Evolutionary conservation across 2,329 filamentous ascomycete species (phyloP).

Genomic region (Neurospora crassa): DNA sequence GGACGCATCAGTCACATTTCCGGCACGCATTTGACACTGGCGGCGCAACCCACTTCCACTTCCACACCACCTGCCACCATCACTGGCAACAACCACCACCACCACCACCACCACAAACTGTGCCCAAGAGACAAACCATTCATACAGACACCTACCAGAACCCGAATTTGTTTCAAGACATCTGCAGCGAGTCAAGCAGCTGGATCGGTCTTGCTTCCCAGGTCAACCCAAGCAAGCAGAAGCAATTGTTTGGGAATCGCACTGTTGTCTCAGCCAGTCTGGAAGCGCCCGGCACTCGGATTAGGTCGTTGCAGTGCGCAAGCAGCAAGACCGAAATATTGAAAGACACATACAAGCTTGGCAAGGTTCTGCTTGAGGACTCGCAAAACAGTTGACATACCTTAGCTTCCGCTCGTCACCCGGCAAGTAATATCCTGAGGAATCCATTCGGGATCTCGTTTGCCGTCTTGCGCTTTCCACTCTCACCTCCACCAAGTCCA

Average conservation of each 20-base stretch:
- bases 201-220: neutral
- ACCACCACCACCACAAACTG: neutral
- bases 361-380: neutral
- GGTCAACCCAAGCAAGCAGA: neutral
- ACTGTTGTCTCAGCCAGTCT: neutral
- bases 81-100: neutral
- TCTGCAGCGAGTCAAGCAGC: neutral
- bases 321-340: neutral
- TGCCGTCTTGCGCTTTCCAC: neutral
- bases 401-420: neutral
- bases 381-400: neutral
- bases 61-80: no score
- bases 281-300: neutral
- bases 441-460: neutral
- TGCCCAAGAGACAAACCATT: neutral
- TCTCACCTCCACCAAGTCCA: conserved; percentile 4
- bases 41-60: neutral
- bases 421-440: neutral
- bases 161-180: neutral
- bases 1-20: neutral
- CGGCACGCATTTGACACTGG: neutral
- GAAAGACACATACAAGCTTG: neutral
- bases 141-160: neutral
- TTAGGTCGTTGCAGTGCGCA: neutral
- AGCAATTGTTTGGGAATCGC: neutral